phyloP scores from a whole-genome alignment of 192 early-diverging fungal genomes.

The Coemansia nantahalensis region DNA sequence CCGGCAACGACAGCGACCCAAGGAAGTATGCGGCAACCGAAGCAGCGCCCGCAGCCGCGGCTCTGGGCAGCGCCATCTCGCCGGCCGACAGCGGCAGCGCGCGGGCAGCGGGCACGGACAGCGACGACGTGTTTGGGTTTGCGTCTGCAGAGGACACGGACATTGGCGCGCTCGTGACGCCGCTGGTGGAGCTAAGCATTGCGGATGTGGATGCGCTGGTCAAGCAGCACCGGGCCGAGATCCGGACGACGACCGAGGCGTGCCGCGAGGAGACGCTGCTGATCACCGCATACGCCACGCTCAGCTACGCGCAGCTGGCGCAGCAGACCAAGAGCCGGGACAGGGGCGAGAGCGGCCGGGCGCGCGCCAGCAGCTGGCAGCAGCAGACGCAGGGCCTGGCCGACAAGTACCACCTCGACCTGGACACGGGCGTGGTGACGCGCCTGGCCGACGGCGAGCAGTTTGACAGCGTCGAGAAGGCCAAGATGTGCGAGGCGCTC shows the following conservation, averaged over 20 bases:
- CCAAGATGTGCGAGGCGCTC: slow-evolving; percentile 62
- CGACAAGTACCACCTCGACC: slow-evolving; percentile 45
- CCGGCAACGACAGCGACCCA: slow-evolving; percentile 9
- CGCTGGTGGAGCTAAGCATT: slow-evolving; percentile 26
- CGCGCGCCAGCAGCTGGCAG: slow-evolving; percentile 37
- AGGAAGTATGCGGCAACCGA: slow-evolving; percentile 19
- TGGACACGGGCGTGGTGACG: slow-evolving; percentile 26
- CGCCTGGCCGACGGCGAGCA: slow-evolving; percentile 32
- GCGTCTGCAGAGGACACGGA: neutral
- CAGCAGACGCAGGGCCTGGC: slow-evolving; percentile 34
- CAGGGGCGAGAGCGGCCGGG: neutral
- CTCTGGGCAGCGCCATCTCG: neutral
- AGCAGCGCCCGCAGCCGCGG: slow-evolving; percentile 1
- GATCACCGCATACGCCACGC: slow-evolving; percentile 42
- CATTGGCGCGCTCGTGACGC: slow-evolving; percentile 4
- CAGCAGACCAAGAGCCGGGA: slow-evolving; percentile 28
- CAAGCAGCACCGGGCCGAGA: slow-evolving; percentile 62
- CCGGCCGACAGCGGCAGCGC: slow-evolving; percentile 1
- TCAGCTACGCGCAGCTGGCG: slow-evolving; percentile 34
- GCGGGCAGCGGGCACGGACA: neutral
- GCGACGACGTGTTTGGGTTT: slow-evolving; percentile 5
- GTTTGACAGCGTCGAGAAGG: slow-evolving; percentile 52
- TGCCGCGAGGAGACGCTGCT: slow-evolving; percentile 65
- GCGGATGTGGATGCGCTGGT: slow-evolving; percentile 60
- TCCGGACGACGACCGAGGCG: slow-evolving; percentile 60